phyloP scores from a whole-genome alignment of 1,284 basidiomycete genomes.

The Ceratobasidium sp. region DNA sequence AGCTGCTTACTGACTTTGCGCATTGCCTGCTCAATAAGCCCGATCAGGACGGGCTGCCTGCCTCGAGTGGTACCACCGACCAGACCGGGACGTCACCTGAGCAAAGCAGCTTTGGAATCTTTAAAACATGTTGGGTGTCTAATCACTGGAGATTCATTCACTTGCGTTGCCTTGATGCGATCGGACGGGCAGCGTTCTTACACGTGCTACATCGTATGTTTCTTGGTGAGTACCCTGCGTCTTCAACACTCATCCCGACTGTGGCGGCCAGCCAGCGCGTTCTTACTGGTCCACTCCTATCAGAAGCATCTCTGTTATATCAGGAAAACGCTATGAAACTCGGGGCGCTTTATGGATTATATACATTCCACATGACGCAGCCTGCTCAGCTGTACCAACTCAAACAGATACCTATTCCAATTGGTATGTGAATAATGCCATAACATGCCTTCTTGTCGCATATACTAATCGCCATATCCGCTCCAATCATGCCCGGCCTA shows the following conservation, averaged over 20 bases:
- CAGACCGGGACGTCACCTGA: slow-evolving; percentile 27
- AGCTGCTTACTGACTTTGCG: slow-evolving; percentile 34
- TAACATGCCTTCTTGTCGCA: not conserved
- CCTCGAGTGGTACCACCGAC: slow-evolving; percentile 36
- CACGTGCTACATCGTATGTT: slow-evolving; percentile 37
- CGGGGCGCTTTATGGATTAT: slow-evolving; percentile 40
- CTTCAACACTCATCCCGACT: not conserved
- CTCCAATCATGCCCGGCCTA: slow-evolving; percentile 24
- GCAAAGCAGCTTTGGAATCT: slow-evolving; percentile 27
- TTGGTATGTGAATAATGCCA: slow-evolving; percentile 11
- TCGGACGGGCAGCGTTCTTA: slow-evolving; percentile 36
- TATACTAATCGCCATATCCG: slow-evolving; percentile 13
- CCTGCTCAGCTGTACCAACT: slow-evolving; percentile 23
- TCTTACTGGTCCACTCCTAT: slow-evolving; percentile 4
- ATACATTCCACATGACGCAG: slow-evolving; percentile 39
- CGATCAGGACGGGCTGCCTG: slow-evolving; percentile 37
- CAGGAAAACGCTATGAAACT: slow-evolving; percentile 20
- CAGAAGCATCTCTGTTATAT: slow-evolving; percentile 22
- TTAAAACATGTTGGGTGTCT: slow-evolving; percentile 35
- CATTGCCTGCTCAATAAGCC: slow-evolving; percentile 30
- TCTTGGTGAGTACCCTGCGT: slow-evolving; percentile 25
- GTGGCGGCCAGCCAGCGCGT: slow-evolving; percentile 2
- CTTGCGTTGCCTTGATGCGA: slow-evolving; percentile 43
- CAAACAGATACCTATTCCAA: slow-evolving; percentile 24
- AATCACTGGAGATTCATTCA: slow-evolving; percentile 39